A percentile compares a stretch with the other conserved stretches of the same genome.
Evolutionary conservation across 345 rosid species (phyloP).

Genomic region (Lumnitzera littorea): DNA sequence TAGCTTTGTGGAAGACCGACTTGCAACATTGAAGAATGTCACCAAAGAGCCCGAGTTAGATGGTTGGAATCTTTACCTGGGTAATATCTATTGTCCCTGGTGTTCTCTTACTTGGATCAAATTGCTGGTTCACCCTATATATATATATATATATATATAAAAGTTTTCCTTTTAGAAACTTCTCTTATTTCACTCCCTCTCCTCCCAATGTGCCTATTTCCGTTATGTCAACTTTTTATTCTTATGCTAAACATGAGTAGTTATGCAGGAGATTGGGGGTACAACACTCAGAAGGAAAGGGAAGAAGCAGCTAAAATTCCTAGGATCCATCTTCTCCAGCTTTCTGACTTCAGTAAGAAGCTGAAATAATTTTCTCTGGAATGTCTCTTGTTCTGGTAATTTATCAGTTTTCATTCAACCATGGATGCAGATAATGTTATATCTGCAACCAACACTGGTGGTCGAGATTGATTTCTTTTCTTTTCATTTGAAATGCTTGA

Average conservation of each 20-base stretch:
- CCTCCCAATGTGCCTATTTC: background rate
- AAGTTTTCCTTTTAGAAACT: background rate
- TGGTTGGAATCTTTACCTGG: constrained; percentile 79
- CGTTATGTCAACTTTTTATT: background rate
- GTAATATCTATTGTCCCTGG: constrained; percentile 21
- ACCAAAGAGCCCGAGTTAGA: constrained; percentile 77
- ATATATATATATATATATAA: background rate
- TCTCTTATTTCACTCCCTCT: background rate
- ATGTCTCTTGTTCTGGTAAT: background rate
- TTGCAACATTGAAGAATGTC: constrained; percentile 83
- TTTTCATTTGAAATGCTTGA: too few relatives aligned
- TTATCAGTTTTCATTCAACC: background rate
- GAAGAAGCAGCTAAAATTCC: constrained; percentile 67
- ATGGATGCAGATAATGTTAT: constrained; percentile 1
- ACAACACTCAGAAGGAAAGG: constrained; percentile 74
- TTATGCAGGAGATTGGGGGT: constrained; percentile 58
- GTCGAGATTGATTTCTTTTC: background rate
- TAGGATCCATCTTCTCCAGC: constrained; percentile 67
- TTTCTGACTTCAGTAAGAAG: constrained; percentile 68
- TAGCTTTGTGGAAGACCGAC: constrained; percentile 94
- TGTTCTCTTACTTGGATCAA: background rate
- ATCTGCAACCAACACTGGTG: background rate
- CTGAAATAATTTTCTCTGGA: constrained; percentile 37
- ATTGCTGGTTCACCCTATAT: background rate
- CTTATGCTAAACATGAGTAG: constrained; percentile 5